These are phyloP conservation scores for Entomortierella chlamydospora DNA, from an alignment of 192 early-diverging fungal species.

Conservation along the genomic window DNA sequence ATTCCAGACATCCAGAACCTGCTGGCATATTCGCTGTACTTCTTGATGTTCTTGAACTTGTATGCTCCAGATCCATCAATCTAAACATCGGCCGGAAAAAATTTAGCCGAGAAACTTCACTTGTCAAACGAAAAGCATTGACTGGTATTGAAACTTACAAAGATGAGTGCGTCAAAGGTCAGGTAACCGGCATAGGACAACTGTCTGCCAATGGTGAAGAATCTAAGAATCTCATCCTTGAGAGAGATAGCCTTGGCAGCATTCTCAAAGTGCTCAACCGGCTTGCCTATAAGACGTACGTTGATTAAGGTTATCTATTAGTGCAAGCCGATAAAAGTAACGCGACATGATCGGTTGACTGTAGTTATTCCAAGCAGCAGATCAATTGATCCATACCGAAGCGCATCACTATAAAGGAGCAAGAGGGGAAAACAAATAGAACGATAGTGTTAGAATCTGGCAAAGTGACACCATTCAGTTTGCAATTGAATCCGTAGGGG, in stretches of 20 bases:
- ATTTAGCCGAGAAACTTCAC: neutral
- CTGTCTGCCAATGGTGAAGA: conserved; percentile 66
- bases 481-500: neutral
- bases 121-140: too few relatives aligned
- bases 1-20: conserved; percentile 79
- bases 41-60: conserved; percentile 74
- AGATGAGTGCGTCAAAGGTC: conserved; percentile 68
- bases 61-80: conserved; percentile 68
- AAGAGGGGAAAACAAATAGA: neutral
- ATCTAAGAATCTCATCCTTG: conserved; percentile 71
- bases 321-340: too few relatives aligned
- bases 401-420: conserved; percentile 66
- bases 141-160: too few relatives aligned
- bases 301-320: neutral
- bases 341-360: too few relatives aligned
- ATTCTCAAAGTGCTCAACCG: conserved; percentile 72
- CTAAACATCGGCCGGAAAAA: too few relatives aligned
- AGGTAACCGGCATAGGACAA: conserved; percentile 72
- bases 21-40: conserved; percentile 65
- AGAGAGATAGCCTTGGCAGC: conserved; percentile 65
- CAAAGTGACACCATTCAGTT: neutral
- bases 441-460: neutral
- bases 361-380: conserved; percentile 1
- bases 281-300: conserved; percentile 53
- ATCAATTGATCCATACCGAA: conserved; percentile 54